A percentile compares a stretch with the other conserved stretches of the same genome.
These are phyloP conservation scores for Cladobotryum mycophilum DNA, from an alignment of 2,329 filamentous ascomycete genomes.

Conservation along the genomic window DNA sequence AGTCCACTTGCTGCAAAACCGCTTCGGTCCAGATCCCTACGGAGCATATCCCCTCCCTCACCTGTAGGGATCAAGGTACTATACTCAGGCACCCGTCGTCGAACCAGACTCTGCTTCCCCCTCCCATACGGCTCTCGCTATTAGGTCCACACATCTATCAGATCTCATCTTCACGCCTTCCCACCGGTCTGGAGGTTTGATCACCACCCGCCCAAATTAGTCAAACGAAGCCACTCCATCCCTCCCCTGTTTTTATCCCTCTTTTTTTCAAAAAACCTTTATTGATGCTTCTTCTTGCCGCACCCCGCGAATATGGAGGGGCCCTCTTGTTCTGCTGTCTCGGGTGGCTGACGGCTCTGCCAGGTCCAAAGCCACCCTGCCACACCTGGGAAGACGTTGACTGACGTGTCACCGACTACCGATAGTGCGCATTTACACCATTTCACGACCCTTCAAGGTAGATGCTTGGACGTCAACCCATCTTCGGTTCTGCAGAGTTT, in stretches of 20 bases:
- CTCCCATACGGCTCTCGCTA: not conserved
- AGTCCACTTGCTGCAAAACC: not conserved
- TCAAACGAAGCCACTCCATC: slow-evolving; percentile 3
- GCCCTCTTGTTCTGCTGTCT: not conserved
- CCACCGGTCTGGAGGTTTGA: not conserved
- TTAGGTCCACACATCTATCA: slow-evolving; percentile 6
- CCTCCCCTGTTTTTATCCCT: not conserved
- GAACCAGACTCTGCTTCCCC: no score
- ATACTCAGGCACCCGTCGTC: no score
- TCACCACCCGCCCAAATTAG: not conserved
- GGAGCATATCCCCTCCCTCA: no score
- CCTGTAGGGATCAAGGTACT: no score
- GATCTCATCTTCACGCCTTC: slow-evolving; percentile 8
- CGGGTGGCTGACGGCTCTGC: slow-evolving; percentile 2
- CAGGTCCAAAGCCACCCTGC: not conserved
- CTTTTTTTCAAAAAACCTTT: not conserved
- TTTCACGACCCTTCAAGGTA: no score
- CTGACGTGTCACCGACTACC: not conserved
- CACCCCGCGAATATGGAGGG: not conserved
- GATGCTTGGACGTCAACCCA: not conserved
- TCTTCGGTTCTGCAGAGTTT: not conserved
- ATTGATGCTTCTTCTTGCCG: not conserved
- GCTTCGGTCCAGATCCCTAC: not conserved
- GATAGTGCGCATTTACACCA: not conserved
- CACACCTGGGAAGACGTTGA: not conserved